Conservation (phyloP, 495 filamentous ascomycete genomes). For the Podospora tetraspora region DNA sequence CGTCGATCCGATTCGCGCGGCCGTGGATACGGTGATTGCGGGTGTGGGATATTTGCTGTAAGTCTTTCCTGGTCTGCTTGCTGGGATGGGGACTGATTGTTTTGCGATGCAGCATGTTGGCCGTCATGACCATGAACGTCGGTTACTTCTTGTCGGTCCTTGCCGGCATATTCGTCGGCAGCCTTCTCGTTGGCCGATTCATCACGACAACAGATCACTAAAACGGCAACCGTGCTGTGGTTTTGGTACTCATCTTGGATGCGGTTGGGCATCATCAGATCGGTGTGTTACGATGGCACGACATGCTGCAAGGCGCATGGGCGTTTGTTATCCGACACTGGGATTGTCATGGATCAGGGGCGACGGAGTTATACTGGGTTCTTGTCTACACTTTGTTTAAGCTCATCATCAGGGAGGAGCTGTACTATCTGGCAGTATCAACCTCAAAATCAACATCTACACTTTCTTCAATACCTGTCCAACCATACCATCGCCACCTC, state of each 20-base stretch:
- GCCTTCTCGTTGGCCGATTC: slow-evolving; percentile 72
- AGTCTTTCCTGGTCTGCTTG: slow-evolving; percentile 35
- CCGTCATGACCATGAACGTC: slow-evolving; percentile 96
- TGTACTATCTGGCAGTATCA: not conserved
- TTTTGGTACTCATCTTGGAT: not conserved
- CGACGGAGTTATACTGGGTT: not conserved
- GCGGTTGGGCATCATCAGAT: not conserved
- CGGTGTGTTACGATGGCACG: not conserved
- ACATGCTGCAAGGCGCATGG: slow-evolving; percentile 1
- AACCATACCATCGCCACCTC: not conserved
- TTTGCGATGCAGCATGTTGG: slow-evolving; percentile 69
- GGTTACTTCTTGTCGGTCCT: slow-evolving; percentile 92
- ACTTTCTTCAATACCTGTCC: not conserved
- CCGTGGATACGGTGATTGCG: slow-evolving; percentile 59
- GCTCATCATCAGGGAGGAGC: not conserved
- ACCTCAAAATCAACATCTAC: not conserved
- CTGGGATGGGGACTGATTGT: slow-evolving; percentile 9
- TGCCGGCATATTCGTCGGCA: slow-evolving; percentile 76
- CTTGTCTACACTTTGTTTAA: not conserved
- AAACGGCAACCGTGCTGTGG: not conserved
- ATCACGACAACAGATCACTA: slow-evolving; percentile 35
- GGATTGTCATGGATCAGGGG: not conserved
- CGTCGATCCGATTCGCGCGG: slow-evolving; percentile 70
- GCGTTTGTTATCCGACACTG: not conserved
- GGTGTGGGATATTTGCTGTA: slow-evolving; percentile 87